Evolutionary conservation across 2,329 filamentous ascomycete species (phyloP), one percentile per base, ranked within the genome.

Genomic region (Clonostachys byssicola): DNA sequence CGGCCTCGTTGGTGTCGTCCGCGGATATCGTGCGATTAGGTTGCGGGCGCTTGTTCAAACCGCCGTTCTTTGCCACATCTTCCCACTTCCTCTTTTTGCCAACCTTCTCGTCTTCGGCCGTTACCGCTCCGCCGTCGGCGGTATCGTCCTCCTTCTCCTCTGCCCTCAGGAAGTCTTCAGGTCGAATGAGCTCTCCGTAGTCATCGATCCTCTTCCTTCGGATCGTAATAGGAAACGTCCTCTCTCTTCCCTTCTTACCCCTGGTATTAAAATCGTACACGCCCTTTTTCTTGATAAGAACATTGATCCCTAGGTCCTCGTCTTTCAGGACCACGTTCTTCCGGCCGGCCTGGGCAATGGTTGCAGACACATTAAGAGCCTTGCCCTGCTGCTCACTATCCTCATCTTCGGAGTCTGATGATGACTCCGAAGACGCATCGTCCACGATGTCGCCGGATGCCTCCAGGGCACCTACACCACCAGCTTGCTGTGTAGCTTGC

Each of bases 61-160:
- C 73, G 3, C 49, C 49, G 20, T 53, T 59, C 52, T 65, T 66
- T n/a, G 52, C 56, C 35, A 65, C 70, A 50, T 95, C 90, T 54
- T 92, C 89, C 90, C 92, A 97, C 65, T 90, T 95, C 51, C 94
- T 82, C 69, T 99, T 99, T 71, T 92, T 92, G 16, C 92, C 94
- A 17, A 96, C 77, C 42, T 80, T 80, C 45, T 81, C 81, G 53
- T 86, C 75, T 34, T 70, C 67, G 48, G 81, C 51, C 14, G 60
- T 55, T 14, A 63, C 35, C 30, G 59, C 57, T 8, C 52, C 46
- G 16, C 54, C 56, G 43, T 85, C 83, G 45, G 85, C 80, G 12
- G 80, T 81, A 39, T 89, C 86, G 16, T 83, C 79, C 49, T 95
- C 90, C 48, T 90, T 85, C 66, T 97, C 94, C 61, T 99, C 94